Conservation (phyloP, 306 rosid genomes). For the Urtica urens region DNA sequence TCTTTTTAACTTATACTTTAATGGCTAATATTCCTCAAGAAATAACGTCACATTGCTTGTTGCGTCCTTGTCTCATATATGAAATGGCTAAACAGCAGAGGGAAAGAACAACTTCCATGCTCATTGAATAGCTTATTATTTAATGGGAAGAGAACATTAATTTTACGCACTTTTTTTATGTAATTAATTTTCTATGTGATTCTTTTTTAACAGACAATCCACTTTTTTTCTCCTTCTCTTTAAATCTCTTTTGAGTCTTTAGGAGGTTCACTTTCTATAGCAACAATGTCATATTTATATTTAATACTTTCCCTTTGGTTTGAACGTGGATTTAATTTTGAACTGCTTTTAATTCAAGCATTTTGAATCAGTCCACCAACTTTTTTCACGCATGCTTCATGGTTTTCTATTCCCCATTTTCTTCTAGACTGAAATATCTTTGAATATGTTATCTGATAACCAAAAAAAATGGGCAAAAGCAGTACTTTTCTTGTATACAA, state of each 20-base stretch:
- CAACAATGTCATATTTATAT: not conserved
- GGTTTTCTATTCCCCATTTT: not conserved
- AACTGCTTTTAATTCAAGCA: not conserved
- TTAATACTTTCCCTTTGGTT: not conserved
- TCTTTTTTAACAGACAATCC: not conserved
- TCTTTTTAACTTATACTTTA: too few species aligned
- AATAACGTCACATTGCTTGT: too few species aligned
- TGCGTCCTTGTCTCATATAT: not conserved
- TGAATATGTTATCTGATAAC: too few species aligned
- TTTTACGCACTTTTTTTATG: not conserved
- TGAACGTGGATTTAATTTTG: not conserved
- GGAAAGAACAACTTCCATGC: not conserved
- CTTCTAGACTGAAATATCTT: not conserved
- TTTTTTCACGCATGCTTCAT: not conserved
- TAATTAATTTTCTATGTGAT: not conserved
- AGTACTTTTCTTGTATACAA: too few species aligned
- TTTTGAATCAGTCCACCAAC: not conserved
- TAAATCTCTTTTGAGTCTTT: not conserved
- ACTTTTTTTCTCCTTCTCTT: not conserved
- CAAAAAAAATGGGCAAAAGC: too few species aligned
- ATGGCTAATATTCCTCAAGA: too few species aligned
- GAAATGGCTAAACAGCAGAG: not conserved
- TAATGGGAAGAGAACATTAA: not conserved
- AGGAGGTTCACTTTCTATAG: conserved; percentile 5
- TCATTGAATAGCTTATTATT: not conserved